Evolutionary conservation across 2,329 filamentous ascomycete genomes (phyloP), one percentile per base, ranked within the genome.

Genomic region (Xylariaceae sp.): DNA sequence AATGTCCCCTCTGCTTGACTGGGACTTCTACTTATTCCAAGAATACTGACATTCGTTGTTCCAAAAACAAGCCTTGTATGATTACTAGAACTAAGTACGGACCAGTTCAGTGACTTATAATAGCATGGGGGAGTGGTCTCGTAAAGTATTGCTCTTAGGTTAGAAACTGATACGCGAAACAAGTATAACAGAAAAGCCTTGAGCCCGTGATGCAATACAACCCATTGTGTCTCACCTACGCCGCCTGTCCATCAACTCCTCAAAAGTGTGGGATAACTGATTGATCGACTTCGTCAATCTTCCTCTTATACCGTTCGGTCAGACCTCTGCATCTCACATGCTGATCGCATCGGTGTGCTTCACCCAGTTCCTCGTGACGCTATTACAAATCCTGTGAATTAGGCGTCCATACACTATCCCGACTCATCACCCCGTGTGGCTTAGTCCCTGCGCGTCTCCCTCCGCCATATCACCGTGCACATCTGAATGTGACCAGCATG

Each of bases 381-480:
- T 37, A 3, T 37, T 12, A 14, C 32, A 37, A 37, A 37, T 14
- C 12, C 32, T 7, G 32, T 10, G 14, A 37, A 37, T 16, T 37
- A 37, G 12, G 32, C 32, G 3, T 14, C 32, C 32, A 37, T 37
- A 37, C 5, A 37, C 32, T 37, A 37, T 37, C 7, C 14, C 32
- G 32, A 37, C 32, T 37, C 32, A 10, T 14, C 48, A 46, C 40
- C 52, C 44, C 48, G 51, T 40, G 44, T 60, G 41, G 47, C 40
- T 42, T 56, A 51, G 48, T 21, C 49, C 47, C 41, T 54, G 20
- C 52, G 48, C 41, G 44, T 64, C 50, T 61, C n/a, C n/a, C 54
- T 40, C 54, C 46, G 48, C 61, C 57, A 47, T 64, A 61, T 59
- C 60, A 65, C 57, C 54, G 50, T 60, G 59, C 55, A 56, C 58